A percentile compares a stretch with the other conserved stretches of the same genome.
phyloP scores from a whole-genome alignment of 1,284 basidiomycete species.

The Cryptococcus sp. region DNA sequence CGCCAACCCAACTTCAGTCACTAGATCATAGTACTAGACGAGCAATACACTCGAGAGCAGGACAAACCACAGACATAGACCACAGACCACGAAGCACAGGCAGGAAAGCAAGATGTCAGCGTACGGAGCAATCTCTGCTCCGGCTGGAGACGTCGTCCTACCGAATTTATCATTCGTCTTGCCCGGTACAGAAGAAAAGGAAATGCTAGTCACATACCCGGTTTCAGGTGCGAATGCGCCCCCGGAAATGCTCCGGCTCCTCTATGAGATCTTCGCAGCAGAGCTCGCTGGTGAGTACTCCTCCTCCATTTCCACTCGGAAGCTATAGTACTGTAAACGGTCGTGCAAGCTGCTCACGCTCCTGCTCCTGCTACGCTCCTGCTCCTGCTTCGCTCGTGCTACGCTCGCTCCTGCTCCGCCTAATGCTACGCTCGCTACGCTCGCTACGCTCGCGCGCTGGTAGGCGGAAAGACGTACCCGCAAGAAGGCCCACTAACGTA shows the following conservation, averaged over 20 bases:
- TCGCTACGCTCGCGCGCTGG: no score
- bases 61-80: no score
- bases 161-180: constrained; percentile 48
- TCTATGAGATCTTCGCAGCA: constrained; percentile 67
- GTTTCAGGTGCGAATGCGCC: constrained; percentile 60
- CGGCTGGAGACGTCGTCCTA: constrained; percentile 39
- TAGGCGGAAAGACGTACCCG: constrained; percentile 73
- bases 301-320: no score
- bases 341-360: no score
- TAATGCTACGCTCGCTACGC: neutral
- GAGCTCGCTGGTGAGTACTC: constrained; percentile 62
- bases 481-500: constrained; percentile 66
- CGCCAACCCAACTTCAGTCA: no score
- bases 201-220: constrained; percentile 62
- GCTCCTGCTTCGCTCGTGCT: no score
- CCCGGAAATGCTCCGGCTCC: constrained; percentile 62
- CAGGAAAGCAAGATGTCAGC: constrained; percentile 38
- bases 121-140: constrained; percentile 56
- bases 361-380: no score
- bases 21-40: no score
- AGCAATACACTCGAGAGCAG: no score
- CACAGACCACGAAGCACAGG: no score
- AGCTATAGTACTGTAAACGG: no score
- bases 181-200: constrained; percentile 21
- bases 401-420: neutral